A percentile compares a stretch with the other conserved stretches of the same genome.
phyloP scores from a whole-genome alignment of 768 basidiomycete genomes.

The Suillus ampliporus region DNA sequence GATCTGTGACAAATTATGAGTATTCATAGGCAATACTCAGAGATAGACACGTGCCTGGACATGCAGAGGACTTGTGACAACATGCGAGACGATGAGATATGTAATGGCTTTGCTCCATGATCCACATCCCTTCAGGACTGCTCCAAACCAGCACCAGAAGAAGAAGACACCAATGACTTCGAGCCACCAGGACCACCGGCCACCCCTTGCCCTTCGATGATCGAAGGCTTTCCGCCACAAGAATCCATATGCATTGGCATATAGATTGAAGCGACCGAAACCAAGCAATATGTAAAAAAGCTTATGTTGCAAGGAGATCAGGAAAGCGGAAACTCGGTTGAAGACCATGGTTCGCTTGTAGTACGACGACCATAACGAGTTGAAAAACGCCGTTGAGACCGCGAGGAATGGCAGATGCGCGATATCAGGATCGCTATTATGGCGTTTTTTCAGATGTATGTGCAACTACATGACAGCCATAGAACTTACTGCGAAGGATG shows the following conservation, averaged over 20 bases:
- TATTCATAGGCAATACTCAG: not conserved
- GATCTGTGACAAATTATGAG: constrained; percentile 54
- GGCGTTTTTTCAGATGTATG: not conserved
- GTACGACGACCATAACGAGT: constrained; percentile 90
- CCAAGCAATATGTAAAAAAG: constrained; percentile 91
- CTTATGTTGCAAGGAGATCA: constrained; percentile 85
- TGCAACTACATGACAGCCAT: not conserved
- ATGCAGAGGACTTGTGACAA: constrained; percentile 89
- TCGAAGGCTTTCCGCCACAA: constrained; percentile 71
- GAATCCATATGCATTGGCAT: constrained; percentile 82
- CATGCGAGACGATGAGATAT: constrained; percentile 86
- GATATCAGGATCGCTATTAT: constrained; percentile 77
- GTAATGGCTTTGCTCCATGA: constrained; percentile 69
- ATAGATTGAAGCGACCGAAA: constrained; percentile 95
- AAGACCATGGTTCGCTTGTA: constrained; percentile 88
- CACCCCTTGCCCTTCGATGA: constrained; percentile 66
- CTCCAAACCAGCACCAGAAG: constrained; percentile 90
- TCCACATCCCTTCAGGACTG: constrained; percentile 72
- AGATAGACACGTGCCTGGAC: constrained; percentile 70
- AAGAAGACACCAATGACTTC: constrained; percentile 79
- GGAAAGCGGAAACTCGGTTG: constrained; percentile 65
- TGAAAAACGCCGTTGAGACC: constrained; percentile 86
- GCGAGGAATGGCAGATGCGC: constrained; percentile 94
- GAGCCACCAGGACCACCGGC: constrained; percentile 76
- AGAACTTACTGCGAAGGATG: constrained; percentile 87